phyloP scores from a whole-genome alignment of 1,139 yeast genomes.

The Sugiyamaella pinicola region DNA sequence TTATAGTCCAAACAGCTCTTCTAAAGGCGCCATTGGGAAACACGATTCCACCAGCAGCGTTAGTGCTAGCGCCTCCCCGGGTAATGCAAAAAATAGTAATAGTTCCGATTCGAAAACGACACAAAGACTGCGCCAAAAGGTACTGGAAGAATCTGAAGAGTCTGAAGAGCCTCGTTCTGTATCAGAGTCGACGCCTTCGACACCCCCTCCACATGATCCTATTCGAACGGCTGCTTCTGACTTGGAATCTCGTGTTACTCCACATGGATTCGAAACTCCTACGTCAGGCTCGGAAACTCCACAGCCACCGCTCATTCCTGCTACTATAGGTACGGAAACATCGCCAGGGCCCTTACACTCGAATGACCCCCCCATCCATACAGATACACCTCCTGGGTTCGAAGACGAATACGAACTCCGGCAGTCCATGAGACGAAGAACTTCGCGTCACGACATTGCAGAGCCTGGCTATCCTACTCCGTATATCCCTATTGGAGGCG shows the following conservation, averaged over 20 bases:
- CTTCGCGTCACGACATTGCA: conserved; percentile 23
- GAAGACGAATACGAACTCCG: conserved; percentile 58
- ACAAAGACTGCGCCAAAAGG: background rate
- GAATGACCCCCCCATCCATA: conserved; percentile 9
- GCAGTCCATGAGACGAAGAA: conserved; percentile 18
- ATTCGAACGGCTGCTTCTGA: conserved; percentile 15
- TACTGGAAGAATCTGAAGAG: background rate
- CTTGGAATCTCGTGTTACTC: conserved; percentile 10
- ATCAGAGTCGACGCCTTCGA: conserved; percentile 8
- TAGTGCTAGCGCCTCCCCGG: too few species aligned
- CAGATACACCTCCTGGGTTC: conserved; percentile 54
- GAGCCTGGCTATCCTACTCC: conserved; percentile 23
- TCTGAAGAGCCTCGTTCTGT: conserved; percentile 3
- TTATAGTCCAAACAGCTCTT: background rate
- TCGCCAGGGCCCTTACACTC: background rate
- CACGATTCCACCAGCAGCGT: background rate
- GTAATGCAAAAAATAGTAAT: too few species aligned
- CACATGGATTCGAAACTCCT: conserved; percentile 28
- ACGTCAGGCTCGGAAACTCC: conserved; percentile 11
- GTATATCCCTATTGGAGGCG: conserved; percentile 41
- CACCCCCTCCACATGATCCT: conserved; percentile 16
- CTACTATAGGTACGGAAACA: background rate
- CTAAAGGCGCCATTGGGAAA: background rate
- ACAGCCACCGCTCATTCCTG: conserved; percentile 13
- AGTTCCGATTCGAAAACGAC: too few species aligned